Evolutionary conservation across 31 red algal genomes (phyloP).

Genomic region (Porphyra umbilicalis): DNA sequence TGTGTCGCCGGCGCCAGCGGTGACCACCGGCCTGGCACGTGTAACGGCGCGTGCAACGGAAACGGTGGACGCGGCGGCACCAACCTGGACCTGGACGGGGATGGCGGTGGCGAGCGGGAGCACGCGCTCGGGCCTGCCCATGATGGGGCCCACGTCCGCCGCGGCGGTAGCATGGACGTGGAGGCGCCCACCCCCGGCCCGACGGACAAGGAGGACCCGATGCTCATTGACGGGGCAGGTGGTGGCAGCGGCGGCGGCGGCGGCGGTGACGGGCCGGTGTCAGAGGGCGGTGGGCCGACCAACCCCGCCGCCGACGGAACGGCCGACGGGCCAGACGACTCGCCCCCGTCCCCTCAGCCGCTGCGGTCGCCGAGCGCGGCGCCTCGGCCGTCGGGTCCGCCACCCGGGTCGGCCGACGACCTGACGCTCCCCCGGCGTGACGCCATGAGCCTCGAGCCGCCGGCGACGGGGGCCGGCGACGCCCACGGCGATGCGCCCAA

Average conservation of each 20-base stretch:
- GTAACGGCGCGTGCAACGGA: background rate
- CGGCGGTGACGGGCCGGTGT: background rate
- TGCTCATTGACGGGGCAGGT: background rate
- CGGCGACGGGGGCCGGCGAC: background rate
- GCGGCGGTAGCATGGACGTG: background rate
- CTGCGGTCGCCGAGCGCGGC: background rate
- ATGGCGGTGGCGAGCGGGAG: background rate
- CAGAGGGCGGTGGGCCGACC: background rate
- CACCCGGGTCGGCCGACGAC: background rate
- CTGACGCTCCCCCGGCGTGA: background rate
- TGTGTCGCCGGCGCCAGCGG: background rate
- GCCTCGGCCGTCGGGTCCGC: background rate
- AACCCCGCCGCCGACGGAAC: background rate
- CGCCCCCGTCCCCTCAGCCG: background rate
- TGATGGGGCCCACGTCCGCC: background rate
- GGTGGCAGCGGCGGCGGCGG: background rate
- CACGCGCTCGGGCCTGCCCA: background rate
- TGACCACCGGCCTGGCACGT: background rate
- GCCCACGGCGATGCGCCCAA: background rate
- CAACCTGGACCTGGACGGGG: no score
- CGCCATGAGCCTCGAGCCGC: background rate
- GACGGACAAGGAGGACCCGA: background rate
- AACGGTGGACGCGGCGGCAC: background rate
- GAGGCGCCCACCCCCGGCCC: background rate
- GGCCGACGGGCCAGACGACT: background rate